Base-by-base conservation (phyloP, 768 basidiomycete species). In the Chlorophyllum brunneum region DNA sequence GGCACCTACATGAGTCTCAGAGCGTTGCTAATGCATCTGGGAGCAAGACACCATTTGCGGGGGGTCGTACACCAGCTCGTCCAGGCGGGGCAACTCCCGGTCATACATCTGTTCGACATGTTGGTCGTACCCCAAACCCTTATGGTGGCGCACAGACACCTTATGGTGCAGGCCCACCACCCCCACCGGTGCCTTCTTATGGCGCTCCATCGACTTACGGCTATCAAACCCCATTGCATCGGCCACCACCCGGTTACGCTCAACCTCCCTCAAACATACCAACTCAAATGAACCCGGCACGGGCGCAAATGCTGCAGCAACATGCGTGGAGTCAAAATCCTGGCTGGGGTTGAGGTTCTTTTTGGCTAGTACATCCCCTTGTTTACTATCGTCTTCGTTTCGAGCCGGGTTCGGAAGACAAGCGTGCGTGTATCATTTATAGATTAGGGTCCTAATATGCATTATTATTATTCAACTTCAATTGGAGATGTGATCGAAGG, bases 21-120 rank as follows among this genome's bases (percentile, higher is more conserved):
- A 76, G 73, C 72, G 53, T 80, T 64, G 64, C 76, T 56, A 63
- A 71, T 61, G 58, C 73, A 9, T 69, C 76, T 34, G 84, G 86
- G 39, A 86, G 85, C 7, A 91, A 86, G 64, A 94, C 92, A 0
- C 91, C 92, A 0, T 92, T 84, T 57, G 82, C 83, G 24, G 86
- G 85, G 39, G 69, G 72, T n/a, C 81, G 88, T 29, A 92, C 89
- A 1, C 89, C 89, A 45, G 89, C 80, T 18, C 79, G 88, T 29
- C 84, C 83, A 11, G 88, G 82, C n/a, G 78, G 78, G 54, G 72
- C 77, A n/a, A 91, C 88, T 7, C 88, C 90, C n/a, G 88, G 89
- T 1, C 86, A 82, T 61, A 74, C 83, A 67, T 92, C 90, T 16
- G 76, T 86, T 39, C 87, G 88, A 48, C 86, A 88, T 58, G 65